phyloP scores from a whole-genome alignment of 2,329 filamentous ascomycete genomes.

The Diaporthe ilicicola region DNA sequence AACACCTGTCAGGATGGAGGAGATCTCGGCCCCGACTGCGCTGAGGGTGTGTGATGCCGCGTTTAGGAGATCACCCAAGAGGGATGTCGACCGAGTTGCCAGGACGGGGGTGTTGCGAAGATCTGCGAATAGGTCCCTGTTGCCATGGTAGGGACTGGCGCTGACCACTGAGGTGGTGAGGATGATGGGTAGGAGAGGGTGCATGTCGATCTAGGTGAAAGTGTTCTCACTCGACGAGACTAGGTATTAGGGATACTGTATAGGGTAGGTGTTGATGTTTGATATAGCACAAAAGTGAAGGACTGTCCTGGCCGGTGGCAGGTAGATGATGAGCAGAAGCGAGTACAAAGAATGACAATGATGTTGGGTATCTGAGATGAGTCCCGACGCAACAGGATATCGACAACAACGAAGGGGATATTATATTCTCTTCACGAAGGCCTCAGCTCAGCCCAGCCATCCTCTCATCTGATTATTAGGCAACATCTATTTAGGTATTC shows the following conservation, averaged over 20 bases:
- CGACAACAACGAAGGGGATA: background rate
- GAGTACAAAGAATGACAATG: background rate
- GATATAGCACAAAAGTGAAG: background rate
- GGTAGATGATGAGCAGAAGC: background rate
- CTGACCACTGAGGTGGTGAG: background rate
- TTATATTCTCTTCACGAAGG: conserved; percentile 6
- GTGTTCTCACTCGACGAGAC: background rate
- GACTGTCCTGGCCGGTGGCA: background rate
- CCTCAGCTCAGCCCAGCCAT: background rate
- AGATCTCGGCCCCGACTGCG: conserved; percentile 15
- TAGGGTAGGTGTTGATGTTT: background rate
- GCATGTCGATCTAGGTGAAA: background rate
- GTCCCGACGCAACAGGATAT: background rate
- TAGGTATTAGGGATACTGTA: background rate
- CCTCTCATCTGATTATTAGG: background rate
- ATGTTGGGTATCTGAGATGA: background rate
- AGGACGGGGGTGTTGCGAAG: background rate
- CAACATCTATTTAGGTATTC: background rate
- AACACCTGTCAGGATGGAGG: conserved; percentile 6
- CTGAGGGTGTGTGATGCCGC: conserved; percentile 13
- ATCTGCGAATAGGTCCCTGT: conserved; percentile 3
- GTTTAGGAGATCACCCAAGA: conserved; percentile 18
- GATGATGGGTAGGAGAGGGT: background rate
- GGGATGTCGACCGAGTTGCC: conserved; percentile 15
- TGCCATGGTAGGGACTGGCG: background rate